A percentile compares a stretch with the other conserved stretches of the same genome.
phyloP scores from a whole-genome alignment of 352 stramenopile species.

The Blastocystis sp. region DNA sequence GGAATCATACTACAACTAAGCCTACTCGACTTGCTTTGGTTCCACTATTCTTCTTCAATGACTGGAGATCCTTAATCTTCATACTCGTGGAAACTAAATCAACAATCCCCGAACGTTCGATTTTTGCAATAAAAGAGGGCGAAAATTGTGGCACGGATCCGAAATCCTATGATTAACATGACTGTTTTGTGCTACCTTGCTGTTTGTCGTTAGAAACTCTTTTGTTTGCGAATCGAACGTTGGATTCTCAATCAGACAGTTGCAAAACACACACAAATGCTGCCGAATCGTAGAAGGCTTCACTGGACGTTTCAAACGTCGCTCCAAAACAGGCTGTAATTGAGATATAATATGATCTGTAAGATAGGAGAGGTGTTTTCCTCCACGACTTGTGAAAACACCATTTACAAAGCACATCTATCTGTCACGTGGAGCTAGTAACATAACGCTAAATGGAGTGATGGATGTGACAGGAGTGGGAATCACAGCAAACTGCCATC shows the following conservation, averaged over 20 bases:
- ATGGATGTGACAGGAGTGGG: slow-evolving; percentile 75
- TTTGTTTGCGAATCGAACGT: slow-evolving; percentile 99
- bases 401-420: slow-evolving; percentile 98
- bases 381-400: slow-evolving; percentile 91
- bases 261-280: slow-evolving; percentile 94
- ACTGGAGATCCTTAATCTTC: slow-evolving; percentile 80
- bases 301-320: slow-evolving; percentile 87
- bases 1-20: neutral
- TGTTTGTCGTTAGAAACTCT: slow-evolving; percentile 88
- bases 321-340: slow-evolving; percentile 73
- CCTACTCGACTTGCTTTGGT: slow-evolving; percentile 79
- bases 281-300: slow-evolving; percentile 90
- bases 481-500: slow-evolving; percentile 88
- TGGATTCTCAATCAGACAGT: slow-evolving; percentile 95
- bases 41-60: slow-evolving; percentile 78
- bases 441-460: neutral
- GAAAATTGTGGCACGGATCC: slow-evolving; percentile 76
- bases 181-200: slow-evolving; percentile 67
- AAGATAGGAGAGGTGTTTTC: slow-evolving; percentile 78
- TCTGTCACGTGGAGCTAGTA: slow-evolving; percentile 66
- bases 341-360: slow-evolving; percentile 65
- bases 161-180: slow-evolving; percentile 66
- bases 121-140: slow-evolving; percentile 61
- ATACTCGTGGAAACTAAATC: slow-evolving; percentile 81
- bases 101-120: slow-evolving; percentile 72